A percentile compares a stretch with the other conserved stretches of the same genome.
Conservation (phyloP, 73 alveolate genomes). For the Paramecium bursaria region DNA sequence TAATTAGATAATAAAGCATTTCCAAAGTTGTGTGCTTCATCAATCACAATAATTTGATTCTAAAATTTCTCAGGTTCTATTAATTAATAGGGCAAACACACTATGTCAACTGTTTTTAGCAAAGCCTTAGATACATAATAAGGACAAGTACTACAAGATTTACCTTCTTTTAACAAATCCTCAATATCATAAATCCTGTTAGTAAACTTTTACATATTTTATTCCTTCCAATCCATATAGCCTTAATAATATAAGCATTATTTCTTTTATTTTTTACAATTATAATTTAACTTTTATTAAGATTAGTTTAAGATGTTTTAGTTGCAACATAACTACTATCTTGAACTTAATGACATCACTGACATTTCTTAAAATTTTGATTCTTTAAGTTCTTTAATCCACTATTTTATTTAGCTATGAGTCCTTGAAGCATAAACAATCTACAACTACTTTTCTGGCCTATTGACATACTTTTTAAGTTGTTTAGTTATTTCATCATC, state of each 20-base stretch:
- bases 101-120: neutral
- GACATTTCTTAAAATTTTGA: slow-evolving; percentile 12
- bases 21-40: slow-evolving; percentile 56
- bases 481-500: slow-evolving; percentile 62
- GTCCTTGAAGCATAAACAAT: slow-evolving; percentile 64
- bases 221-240: neutral
- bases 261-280: slow-evolving; percentile 24
- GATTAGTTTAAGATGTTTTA: neutral
- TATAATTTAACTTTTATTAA: slow-evolving; percentile 18
- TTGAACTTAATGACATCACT: neutral
- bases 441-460: slow-evolving; percentile 52
- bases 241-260: slow-evolving; percentile 3
- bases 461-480: slow-evolving; percentile 11
- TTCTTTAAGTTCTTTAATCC: slow-evolving; percentile 9
- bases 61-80: neutral
- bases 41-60: slow-evolving; percentile 5
- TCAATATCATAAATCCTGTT: slow-evolving; percentile 73
- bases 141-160: slow-evolving; percentile 73
- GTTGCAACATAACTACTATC: slow-evolving; percentile 26
- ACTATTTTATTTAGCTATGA: slow-evolving; percentile 46
- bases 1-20: neutral
- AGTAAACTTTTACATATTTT: slow-evolving; percentile 52
- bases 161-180: slow-evolving; percentile 70
- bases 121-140: slow-evolving; percentile 71
- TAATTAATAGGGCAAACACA: slow-evolving; percentile 34